phyloP scores from a whole-genome alignment of 768 basidiomycete genomes.

The Trametopsis cervina region DNA sequence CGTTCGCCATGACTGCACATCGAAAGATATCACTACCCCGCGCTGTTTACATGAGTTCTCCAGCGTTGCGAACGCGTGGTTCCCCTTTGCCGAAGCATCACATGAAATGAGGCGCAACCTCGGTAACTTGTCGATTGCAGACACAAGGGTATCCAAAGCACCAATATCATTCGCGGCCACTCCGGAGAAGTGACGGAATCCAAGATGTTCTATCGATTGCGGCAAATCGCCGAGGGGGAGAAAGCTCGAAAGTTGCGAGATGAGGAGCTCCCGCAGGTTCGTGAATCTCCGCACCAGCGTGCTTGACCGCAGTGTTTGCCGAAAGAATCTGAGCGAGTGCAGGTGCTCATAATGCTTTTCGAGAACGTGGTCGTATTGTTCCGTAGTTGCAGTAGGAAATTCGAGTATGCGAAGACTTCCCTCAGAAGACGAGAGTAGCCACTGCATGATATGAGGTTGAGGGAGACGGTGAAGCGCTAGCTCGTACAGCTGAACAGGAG shows the following conservation, averaged over 20 bases:
- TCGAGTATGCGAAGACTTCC: slow-evolving; percentile 33
- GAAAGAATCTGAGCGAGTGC: slow-evolving; percentile 37
- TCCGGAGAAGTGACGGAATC: slow-evolving; percentile 27
- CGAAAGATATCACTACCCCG: slow-evolving; percentile 23
- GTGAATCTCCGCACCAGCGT: slow-evolving; percentile 31
- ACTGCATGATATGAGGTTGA: slow-evolving; percentile 24
- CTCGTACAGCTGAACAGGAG: slow-evolving; percentile 31
- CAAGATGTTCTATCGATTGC: slow-evolving; percentile 32
- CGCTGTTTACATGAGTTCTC: slow-evolving; percentile 24
- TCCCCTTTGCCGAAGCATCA: slow-evolving; percentile 18
- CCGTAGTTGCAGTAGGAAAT: slow-evolving; percentile 30
- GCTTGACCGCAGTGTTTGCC: slow-evolving; percentile 26
- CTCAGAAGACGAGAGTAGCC: slow-evolving; percentile 33
- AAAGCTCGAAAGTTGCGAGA: slow-evolving; percentile 30
- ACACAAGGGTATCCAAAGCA: slow-evolving; percentile 24
- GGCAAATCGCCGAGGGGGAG: slow-evolving; percentile 30
- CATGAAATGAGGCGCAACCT: slow-evolving; percentile 32
- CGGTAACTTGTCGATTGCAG: slow-evolving; percentile 27
- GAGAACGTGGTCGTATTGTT: slow-evolving; percentile 21
- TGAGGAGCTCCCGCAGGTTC: slow-evolving; percentile 32
- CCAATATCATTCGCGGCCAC: slow-evolving; percentile 9
- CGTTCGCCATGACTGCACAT: slow-evolving; percentile 26
- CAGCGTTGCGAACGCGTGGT: slow-evolving; percentile 21
- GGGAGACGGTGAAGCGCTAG: slow-evolving; percentile 31
- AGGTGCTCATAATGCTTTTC: slow-evolving; percentile 25